These are phyloP conservation scores for Aspergillus tanneri DNA, from an alignment of 2,329 filamentous ascomycete species.

Conservation along the genomic window DNA sequence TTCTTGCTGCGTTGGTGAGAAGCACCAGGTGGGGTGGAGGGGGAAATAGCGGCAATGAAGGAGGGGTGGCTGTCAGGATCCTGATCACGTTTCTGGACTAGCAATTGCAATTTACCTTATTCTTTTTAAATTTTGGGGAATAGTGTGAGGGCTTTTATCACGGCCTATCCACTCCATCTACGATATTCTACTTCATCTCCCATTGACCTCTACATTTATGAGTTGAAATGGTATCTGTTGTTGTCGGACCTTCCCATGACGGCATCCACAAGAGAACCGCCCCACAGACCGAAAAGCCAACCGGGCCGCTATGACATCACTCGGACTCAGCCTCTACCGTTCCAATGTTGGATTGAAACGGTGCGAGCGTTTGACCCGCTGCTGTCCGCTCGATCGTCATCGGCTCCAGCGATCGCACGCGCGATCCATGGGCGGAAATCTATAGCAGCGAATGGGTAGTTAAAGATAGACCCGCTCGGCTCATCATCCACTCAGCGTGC, in stretches of 20 bases:
- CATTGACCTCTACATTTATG: too few species aligned
- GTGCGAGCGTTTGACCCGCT: conserved; percentile 30
- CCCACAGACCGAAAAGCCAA: neutral
- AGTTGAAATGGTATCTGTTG: too few species aligned
- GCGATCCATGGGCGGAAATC: conserved; percentile 27
- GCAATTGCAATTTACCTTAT: neutral
- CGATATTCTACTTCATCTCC: too few species aligned
- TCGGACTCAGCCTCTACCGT: too few species aligned
- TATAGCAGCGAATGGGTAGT: conserved; percentile 22
- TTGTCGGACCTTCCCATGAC: neutral
- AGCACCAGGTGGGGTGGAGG: conserved; percentile 11
- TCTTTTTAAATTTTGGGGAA: neutral
- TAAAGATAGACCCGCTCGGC: conserved; percentile 7
- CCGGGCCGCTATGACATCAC: conserved; percentile 30
- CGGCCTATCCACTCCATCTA: too few species aligned
- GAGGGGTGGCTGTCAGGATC: conserved; percentile 7
- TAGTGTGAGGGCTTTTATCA: too few species aligned
- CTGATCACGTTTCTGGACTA: neutral
- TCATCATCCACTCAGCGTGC: conserved; percentile 26
- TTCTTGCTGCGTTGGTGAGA: neutral
- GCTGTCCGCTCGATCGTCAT: conserved; percentile 31
- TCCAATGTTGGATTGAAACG: conserved; percentile 27
- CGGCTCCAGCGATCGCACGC: conserved; percentile 33
- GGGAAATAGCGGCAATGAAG: neutral
- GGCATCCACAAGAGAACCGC: neutral